These are phyloP conservation scores for Cerioporus squamosus DNA, from an alignment of 1,284 basidiomycete species.

Conservation along the genomic window DNA sequence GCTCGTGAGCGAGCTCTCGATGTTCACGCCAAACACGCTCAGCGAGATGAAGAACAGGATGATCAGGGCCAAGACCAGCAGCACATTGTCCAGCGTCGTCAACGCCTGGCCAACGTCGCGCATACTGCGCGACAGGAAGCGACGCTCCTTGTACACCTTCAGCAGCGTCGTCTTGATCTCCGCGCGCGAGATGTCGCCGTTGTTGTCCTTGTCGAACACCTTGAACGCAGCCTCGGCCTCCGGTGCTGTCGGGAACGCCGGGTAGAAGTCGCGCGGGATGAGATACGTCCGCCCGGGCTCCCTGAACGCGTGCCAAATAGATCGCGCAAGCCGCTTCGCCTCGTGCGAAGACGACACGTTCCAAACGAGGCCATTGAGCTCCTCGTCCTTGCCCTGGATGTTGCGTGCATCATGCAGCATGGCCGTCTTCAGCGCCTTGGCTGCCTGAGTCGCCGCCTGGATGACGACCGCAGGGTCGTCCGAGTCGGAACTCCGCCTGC, in stretches of 20 bases:
- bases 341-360: conserved; percentile 60
- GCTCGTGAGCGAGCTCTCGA: conserved; percentile 65
- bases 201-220: conserved; percentile 77
- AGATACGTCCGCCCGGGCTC: conserved; percentile 62
- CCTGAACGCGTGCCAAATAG: conserved; percentile 70
- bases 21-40: conserved; percentile 69
- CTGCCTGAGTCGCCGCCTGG: conserved; percentile 53
- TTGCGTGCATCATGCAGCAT: conserved; percentile 77
- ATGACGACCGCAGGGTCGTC: conserved; percentile 29
- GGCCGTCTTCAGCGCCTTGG: conserved; percentile 66
- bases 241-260: conserved; percentile 63
- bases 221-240: conserved; percentile 71
- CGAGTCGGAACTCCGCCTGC: conserved; percentile 12
- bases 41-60: conserved; percentile 75
- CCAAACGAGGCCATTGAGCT: conserved; percentile 48
- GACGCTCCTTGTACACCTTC: conserved; percentile 77
- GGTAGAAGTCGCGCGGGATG: conserved; percentile 69
- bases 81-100: conserved; percentile 61
- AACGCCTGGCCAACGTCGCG: conserved; percentile 71
- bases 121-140: conserved; percentile 72
- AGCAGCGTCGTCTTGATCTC: conserved; percentile 78
- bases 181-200: conserved; percentile 77
- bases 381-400: conserved; percentile 53
- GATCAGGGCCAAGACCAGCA: conserved; percentile 64
- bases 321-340: conserved; percentile 75